Base-by-base conservation (phyloP, 495 filamentous ascomycete genomes). In the Geoglossum glabrum region DNA sequence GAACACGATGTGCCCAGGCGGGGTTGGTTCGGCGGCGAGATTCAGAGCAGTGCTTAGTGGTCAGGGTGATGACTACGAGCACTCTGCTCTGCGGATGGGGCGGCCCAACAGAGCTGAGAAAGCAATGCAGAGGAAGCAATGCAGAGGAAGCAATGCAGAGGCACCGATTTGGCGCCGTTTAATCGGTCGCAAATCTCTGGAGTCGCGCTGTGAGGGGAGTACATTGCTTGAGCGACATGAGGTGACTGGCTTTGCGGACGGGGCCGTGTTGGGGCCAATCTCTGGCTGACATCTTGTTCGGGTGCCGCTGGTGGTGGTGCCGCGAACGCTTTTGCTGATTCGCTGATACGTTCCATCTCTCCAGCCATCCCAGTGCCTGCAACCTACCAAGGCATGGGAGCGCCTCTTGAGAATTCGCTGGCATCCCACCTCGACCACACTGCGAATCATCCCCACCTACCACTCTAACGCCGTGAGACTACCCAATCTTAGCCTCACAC, bases 401-500 rank as follows among this genome's bases (percentile, higher is more conserved):
- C 23, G 49, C 15, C 25, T 26, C 49, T n/a, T 26, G 30, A 13
- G 49, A 52, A 52, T 52, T 52, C 49, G 49, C 49, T 52, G 49
- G 49, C 49, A 52, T 52, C 49, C 49, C 49, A 50, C 46, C 46
- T 50, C 46, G 25, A 50, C 46, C 36, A 19, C 40, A 21, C 40
- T 52, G 49, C 49, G 30, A 27, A 31, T 21, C 23, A 52, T 52
- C 30, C 26, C 46, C 21, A 25, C 46, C 26, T 28, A 9, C 26
- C 49, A 27, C 49, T 28, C 11, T 5, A 21, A n/a, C 49, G 30
- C 25, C 3, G 1, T 27, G 17, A 52, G 49, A 52, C 28, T 31
- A 31, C 49, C 49, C 49, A 52, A 52, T 52, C 49, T 52, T 31
- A 11, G 49, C 49, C 26, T 52, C 49, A 52, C 49, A 52, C 49